Percentiles rank a stretch among this genome's conserved stretches.
These are phyloP conservation scores for Aspergillus bertholletiae DNA, from an alignment of 495 filamentous ascomycete species.

Conservation along the genomic window DNA sequence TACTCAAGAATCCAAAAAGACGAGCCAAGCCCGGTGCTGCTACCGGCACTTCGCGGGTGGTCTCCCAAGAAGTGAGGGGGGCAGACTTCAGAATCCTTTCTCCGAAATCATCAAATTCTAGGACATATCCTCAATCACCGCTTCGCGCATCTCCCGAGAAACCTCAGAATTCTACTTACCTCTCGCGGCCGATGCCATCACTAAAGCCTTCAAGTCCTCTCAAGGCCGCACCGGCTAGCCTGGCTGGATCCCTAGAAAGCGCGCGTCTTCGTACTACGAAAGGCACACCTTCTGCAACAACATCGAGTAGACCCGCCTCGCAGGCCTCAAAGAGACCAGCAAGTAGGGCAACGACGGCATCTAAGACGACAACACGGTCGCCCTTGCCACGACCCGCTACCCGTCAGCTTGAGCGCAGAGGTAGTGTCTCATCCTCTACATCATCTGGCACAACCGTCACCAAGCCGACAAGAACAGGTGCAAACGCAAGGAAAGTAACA, in stretches of 20 bases:
- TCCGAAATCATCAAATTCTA: conserved; percentile 76
- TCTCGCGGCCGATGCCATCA: conserved; percentile 52
- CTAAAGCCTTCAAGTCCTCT: conserved; percentile 49
- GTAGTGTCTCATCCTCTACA: conserved; percentile 40
- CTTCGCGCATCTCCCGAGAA: conserved; percentile 43
- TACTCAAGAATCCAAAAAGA: conserved; percentile 58
- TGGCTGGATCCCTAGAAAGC: conserved; percentile 8
- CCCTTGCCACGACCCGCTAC: conserved; percentile 37
- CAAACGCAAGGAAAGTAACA: conserved; percentile 45
- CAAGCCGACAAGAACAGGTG: conserved; percentile 47
- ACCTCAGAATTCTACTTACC: conserved; percentile 42
- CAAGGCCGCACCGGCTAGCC: conserved; percentile 39
- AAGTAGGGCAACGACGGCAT: conserved; percentile 26
- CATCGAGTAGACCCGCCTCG: conserved; percentile 21
- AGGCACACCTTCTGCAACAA: conserved; percentile 29
- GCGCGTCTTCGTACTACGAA: conserved; percentile 30
- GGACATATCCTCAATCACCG: conserved; percentile 60
- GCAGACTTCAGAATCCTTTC: conserved; percentile 63
- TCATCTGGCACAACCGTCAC: conserved; percentile 58
- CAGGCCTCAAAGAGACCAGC: conserved; percentile 31
- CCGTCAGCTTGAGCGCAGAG: conserved; percentile 43
- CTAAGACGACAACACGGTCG: conserved; percentile 27
- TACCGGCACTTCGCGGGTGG: conserved; percentile 43
- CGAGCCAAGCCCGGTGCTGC: conserved; percentile 41
- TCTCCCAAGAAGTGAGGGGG: conserved; percentile 44